A percentile compares a stretch with the other conserved stretches of the same genome.
phyloP scores from a whole-genome alignment of 257 asterid genomes.

The Cruciata laevipes region DNA sequence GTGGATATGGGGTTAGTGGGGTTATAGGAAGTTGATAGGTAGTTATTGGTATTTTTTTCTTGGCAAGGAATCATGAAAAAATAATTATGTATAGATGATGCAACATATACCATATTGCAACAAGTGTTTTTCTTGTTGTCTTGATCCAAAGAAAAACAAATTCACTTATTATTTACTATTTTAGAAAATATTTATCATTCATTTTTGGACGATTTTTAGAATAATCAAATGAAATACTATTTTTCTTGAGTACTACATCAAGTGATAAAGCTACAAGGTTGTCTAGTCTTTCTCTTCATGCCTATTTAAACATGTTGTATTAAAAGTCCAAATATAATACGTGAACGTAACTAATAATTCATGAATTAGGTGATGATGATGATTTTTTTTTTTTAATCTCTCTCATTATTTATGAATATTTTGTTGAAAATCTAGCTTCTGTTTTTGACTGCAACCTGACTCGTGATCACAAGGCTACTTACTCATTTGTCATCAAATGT shows the following conservation, averaged over 20 bases:
- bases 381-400: background rate
- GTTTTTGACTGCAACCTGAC: background rate
- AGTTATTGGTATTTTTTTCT: background rate
- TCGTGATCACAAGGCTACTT: background rate
- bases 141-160: too few species aligned
- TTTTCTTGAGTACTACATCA: too few species aligned
- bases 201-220: too few species aligned
- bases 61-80: background rate
- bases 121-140: background rate
- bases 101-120: background rate
- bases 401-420: background rate
- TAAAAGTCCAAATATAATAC: constrained; percentile 1
- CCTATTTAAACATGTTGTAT: background rate
- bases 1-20: constrained; percentile 11
- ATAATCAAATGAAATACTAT: too few species aligned
- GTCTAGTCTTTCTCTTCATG: background rate
- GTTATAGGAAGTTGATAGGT: constrained; percentile 8
- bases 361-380: background rate
- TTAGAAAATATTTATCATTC: too few species aligned
- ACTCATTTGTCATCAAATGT: background rate
- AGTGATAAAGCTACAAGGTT: too few species aligned
- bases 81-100: too few species aligned
- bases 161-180: too few species aligned
- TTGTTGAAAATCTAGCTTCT: background rate
- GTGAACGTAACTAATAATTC: background rate